These are phyloP conservation scores for Pisolithus albus DNA, from an alignment of 768 basidiomycete genomes.

Conservation along the genomic window DNA sequence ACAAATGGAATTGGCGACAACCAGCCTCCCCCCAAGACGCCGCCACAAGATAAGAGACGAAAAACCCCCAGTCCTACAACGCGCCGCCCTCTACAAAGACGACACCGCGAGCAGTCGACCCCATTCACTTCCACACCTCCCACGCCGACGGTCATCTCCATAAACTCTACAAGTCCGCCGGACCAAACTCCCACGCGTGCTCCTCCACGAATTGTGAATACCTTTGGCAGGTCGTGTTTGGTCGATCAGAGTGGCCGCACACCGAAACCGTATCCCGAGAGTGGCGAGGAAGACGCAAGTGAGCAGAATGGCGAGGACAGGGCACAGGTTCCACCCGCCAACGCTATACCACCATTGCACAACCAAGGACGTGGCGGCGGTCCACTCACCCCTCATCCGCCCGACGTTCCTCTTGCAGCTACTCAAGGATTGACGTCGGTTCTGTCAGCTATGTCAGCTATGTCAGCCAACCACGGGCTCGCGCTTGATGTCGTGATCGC, in stretches of 20 bases:
- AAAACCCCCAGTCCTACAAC: too few species aligned
- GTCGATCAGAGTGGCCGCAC: conserved; percentile 14
- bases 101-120: conserved; percentile 7
- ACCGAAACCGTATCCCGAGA: background rate
- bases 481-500: conserved; percentile 33
- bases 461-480: conserved; percentile 41
- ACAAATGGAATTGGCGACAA: too few species aligned
- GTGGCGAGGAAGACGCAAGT: background rate
- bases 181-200: conserved; percentile 4
- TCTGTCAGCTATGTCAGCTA: conserved; percentile 33
- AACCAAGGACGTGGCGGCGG: background rate
- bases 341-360: background rate
- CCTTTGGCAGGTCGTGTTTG: conserved; percentile 12
- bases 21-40: too few species aligned
- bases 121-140: conserved; percentile 13
- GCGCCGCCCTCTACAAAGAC: background rate
- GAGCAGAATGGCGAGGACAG: background rate
- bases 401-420: conserved; percentile 11
- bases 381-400: conserved; percentile 1
- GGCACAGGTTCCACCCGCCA: background rate
- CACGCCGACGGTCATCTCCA: conserved; percentile 2
- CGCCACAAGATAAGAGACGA: too few species aligned
- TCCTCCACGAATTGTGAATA: conserved; percentile 18
- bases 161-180: background rate
- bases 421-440: conserved; percentile 26